A percentile compares a stretch with the other conserved stretches of the same genome.
Evolutionary conservation across 2,329 filamentous ascomycete species (phyloP).

Genomic region (Xylariomycetidae sp.): DNA sequence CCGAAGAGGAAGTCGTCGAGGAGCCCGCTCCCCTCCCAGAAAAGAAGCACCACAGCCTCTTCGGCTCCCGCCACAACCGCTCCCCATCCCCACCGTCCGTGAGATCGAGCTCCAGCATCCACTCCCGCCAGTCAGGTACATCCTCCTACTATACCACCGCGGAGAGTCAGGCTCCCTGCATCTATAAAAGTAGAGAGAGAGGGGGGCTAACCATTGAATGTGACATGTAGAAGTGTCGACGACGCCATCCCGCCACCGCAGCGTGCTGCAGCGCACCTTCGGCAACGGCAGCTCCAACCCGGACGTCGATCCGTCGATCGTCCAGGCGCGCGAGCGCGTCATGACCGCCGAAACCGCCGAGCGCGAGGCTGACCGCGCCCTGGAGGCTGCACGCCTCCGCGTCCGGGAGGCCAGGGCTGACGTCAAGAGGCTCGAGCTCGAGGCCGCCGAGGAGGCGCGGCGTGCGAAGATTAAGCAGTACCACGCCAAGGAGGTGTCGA

Average conservation of each 20-base stretch:
- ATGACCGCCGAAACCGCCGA: conserved; percentile 60
- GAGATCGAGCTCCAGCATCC: conserved; percentile 18
- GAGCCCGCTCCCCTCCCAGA: conserved; percentile 44
- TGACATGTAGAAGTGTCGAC: conserved; percentile 10
- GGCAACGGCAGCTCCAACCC: conserved; percentile 38
- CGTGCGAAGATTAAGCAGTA: conserved; percentile 64
- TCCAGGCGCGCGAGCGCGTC: conserved; percentile 57
- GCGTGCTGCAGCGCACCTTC: conserved; percentile 40
- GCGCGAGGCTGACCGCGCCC: conserved; percentile 59
- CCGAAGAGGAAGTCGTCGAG: conserved; percentile 32
- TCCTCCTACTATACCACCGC: conserved; percentile 2
- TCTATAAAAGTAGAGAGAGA: too few relatives aligned
- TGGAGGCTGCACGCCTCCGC: conserved; percentile 51
- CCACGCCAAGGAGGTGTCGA: conserved; percentile 60
- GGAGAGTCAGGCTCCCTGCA: too few relatives aligned
- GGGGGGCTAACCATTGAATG: too few relatives aligned
- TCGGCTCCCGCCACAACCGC: conserved; percentile 35
- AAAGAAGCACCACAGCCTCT: conserved; percentile 34
- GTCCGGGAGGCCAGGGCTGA: conserved; percentile 61
- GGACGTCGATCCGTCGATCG: conserved; percentile 58
- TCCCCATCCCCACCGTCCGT: conserved; percentile 15
- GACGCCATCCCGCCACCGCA: conserved; percentile 24
- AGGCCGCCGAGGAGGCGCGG: conserved; percentile 61
- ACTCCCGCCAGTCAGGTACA: conserved; percentile 21
- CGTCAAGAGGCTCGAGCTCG: conserved; percentile 57